Evolutionary conservation across 306 rosid genomes (phyloP).

Genomic region (Cicer judaicum): DNA sequence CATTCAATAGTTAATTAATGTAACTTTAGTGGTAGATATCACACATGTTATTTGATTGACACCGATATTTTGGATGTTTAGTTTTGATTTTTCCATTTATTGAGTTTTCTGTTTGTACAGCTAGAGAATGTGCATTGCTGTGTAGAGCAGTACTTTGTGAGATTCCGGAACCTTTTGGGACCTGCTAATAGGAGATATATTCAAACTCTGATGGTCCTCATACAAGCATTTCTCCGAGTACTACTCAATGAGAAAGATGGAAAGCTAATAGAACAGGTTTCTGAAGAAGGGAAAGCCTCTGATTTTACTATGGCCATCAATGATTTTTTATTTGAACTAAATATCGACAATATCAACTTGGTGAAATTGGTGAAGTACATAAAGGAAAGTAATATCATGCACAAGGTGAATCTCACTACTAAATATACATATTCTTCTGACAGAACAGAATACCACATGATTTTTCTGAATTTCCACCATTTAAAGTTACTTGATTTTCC

Average conservation of each 20-base stretch:
- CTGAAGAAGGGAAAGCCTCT: conserved; percentile 51
- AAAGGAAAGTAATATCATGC: conserved; percentile 91
- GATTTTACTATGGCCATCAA: conserved; percentile 77
- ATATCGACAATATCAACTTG: conserved; percentile 88
- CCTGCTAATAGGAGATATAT: conserved; percentile 92
- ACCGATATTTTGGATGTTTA: conserved; percentile 25
- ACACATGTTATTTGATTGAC: conserved; percentile 20
- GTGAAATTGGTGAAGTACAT: conserved; percentile 78
- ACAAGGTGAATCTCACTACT: conserved; percentile 71
- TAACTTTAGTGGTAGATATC: conserved; percentile 26
- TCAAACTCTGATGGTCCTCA: conserved; percentile 78
- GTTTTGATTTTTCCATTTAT: conserved; percentile 26
- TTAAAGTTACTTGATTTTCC: conserved; percentile 46
- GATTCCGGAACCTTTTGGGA: conserved; percentile 82
- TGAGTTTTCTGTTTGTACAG: conserved; percentile 56
- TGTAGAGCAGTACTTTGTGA: conserved; percentile 71
- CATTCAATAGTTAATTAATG: background rate
- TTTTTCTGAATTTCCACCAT: conserved; percentile 31
- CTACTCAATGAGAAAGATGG: conserved; percentile 57
- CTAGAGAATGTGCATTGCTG: conserved; percentile 77
- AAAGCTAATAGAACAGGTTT: conserved; percentile 46
- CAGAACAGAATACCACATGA: conserved; percentile 1
- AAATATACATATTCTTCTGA: conserved; percentile 29
- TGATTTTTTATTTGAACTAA: conserved; percentile 80
- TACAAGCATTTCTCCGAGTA: conserved; percentile 69